Evolutionary conservation across 2,329 filamentous ascomycete species (phyloP), one percentile per base, ranked within the genome.

Genomic region (Coniochaeta sp.): DNA sequence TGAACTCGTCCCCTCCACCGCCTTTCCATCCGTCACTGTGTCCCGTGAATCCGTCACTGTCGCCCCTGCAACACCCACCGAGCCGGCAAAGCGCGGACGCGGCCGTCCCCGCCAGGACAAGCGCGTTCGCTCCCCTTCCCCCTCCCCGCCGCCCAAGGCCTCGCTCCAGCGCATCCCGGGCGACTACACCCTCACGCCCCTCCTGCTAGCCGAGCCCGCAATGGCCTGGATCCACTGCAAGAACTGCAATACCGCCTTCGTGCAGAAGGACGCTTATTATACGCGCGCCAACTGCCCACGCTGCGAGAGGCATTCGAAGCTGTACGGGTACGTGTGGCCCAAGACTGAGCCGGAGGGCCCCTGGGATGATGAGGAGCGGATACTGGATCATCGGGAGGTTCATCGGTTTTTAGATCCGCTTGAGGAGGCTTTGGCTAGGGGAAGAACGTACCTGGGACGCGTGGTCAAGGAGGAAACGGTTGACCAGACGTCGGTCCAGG

Each of bases 321-420:
- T 99, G 1, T 99, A 97, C 65, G 95, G 95, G 0, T 96, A 88
- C 63, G 77, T 87, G 52, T 99, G 94, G 94, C 94, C 94, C 6
- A 96, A 99, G 73, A 97, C 94, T 0, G 87, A 96, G 54, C 86
- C 78, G 55, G 83, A 86, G 24, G 89, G 89, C 1, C 82, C 82
- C 14, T 68, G 79, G 18, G 94, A 97, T 64, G 84, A 81, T 52
- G 83, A 86, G 58, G 79, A 85, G 63, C 71, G 83, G 9, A 74
- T 95, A 1, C 76, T 94, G 54, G 92, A 97, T 64, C 91, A 96
- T 63, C 78, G 92, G 14, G 85, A 79, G 0, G 79, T 97, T 3
- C 88, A 96, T 67, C 86, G 92, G 0, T 96, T 96, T 61, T 71
- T 96, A 5, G 79, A 83, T 22, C 75, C 82, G 0, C 79, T 85